Conservation (phyloP, 1,284 basidiomycete species). For the Trichosporon coremiiforme region DNA sequence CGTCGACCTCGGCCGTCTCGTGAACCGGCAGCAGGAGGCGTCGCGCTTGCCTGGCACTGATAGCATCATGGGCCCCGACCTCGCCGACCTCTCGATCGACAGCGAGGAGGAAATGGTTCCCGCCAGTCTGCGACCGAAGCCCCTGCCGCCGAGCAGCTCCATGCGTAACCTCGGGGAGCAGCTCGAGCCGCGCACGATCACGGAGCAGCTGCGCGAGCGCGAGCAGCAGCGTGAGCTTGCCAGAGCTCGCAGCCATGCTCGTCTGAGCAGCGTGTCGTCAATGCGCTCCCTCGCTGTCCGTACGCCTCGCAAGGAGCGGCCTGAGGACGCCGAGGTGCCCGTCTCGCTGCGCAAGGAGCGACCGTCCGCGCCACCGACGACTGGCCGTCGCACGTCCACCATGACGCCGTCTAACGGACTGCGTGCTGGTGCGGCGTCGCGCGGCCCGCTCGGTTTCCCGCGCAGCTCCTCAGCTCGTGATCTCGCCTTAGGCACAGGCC, state of each 20-base stretch:
- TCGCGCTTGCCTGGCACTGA: background rate
- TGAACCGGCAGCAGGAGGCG: background rate
- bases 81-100: constrained; percentile 13
- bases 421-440: background rate
- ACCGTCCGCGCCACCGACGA: background rate
- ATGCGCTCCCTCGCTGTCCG: constrained; percentile 2
- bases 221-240: constrained; percentile 16
- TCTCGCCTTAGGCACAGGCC: background rate
- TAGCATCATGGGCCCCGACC: background rate
- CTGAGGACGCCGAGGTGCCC: background rate
- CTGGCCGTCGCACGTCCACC: background rate
- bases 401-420: background rate
- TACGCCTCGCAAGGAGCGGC: background rate
- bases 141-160: background rate
- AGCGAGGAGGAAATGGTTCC: constrained; percentile 7
- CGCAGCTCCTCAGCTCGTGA: background rate
- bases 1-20: constrained; percentile 8
- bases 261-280: background rate
- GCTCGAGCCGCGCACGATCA: constrained; percentile 4
- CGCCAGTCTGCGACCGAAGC: background rate
- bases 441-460: background rate
- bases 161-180: constrained; percentile 6
- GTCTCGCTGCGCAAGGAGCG: background rate
- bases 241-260: background rate
- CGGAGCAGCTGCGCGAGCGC: constrained; percentile 10